Conservation (phyloP, 495 filamentous ascomycete genomes). For the Penicilliopsis zonata region DNA sequence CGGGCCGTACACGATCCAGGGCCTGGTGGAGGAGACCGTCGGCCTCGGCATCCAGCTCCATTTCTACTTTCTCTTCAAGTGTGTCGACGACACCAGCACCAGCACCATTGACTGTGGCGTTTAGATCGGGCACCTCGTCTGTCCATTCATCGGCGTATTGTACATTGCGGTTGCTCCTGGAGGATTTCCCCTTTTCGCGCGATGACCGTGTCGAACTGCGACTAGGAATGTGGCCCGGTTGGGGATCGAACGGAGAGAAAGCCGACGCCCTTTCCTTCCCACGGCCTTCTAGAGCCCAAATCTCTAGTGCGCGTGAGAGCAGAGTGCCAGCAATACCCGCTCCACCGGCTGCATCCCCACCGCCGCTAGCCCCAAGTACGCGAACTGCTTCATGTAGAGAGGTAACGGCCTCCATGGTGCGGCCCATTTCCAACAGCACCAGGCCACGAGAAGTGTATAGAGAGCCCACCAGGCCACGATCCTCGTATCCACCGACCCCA, state of each 20-base stretch:
- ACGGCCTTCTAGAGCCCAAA: slow-evolving; percentile 41
- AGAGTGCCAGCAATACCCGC: slow-evolving; percentile 67
- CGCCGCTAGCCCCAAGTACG: slow-evolving; percentile 31
- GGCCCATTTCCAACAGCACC: slow-evolving; percentile 55
- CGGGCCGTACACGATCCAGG: slow-evolving; percentile 21
- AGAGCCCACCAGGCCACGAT: slow-evolving; percentile 30
- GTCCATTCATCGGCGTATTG: slow-evolving; percentile 22
- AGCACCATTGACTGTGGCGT: slow-evolving; percentile 5
- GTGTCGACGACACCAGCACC: slow-evolving; percentile 6
- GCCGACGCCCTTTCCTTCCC: slow-evolving; percentile 11
- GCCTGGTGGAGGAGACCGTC: slow-evolving; percentile 25
- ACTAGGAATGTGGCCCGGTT: slow-evolving; percentile 5
- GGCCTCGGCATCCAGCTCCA: slow-evolving; percentile 31
- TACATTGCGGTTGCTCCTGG: slow-evolving; percentile 3
- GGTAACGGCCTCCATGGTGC: slow-evolving; percentile 54
- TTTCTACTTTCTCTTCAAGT: slow-evolving; percentile 26
- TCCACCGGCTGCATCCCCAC: slow-evolving; percentile 47
- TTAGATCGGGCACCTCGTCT: slow-evolving; percentile 22
- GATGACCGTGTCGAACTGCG: slow-evolving; percentile 12
- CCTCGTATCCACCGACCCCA: slow-evolving; percentile 35
- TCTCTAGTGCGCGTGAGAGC: slow-evolving; percentile 59
- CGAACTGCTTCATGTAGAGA: slow-evolving; percentile 59
- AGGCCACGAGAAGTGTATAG: slow-evolving; percentile 45
- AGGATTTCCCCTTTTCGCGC: slow-evolving; percentile 20
- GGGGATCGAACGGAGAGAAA: slow-evolving; percentile 10